A percentile compares a stretch with the other conserved stretches of the same genome.
Conservation (phyloP, 2,329 filamentous ascomycete genomes). For the Cladophialophora yegresii region DNA sequence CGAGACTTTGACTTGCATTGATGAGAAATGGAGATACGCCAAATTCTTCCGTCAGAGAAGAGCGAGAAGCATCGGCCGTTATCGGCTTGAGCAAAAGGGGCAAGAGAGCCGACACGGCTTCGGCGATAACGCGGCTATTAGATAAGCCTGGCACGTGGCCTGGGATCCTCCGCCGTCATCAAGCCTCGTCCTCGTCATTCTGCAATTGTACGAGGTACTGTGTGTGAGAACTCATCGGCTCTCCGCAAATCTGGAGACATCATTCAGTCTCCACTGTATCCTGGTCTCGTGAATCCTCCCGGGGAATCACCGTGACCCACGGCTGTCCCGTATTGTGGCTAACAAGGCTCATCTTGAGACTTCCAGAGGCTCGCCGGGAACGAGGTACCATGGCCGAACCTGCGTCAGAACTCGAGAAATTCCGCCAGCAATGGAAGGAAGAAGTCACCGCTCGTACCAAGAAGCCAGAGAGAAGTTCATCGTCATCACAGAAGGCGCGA, state of each 20-base stretch:
- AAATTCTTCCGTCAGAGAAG: constrained; percentile 8
- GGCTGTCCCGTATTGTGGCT: background rate
- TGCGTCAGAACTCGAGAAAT: constrained; percentile 66
- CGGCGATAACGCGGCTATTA: constrained; percentile 22
- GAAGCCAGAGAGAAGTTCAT: constrained; percentile 22
- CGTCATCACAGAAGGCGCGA: constrained; percentile 18
- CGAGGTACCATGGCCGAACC: constrained; percentile 25
- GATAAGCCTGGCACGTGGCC: no score
- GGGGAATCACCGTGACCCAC: background rate
- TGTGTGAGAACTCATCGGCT: background rate
- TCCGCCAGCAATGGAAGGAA: constrained; percentile 81
- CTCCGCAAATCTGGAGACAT: background rate
- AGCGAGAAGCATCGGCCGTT: constrained; percentile 12
- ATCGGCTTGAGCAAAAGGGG: constrained; percentile 11
- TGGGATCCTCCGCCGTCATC: background rate
- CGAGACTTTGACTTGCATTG: constrained; percentile 11
- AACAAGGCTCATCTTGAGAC: background rate
- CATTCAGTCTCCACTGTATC: background rate
- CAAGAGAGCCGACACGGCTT: constrained; percentile 5
- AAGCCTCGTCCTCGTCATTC: background rate
- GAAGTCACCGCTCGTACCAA: constrained; percentile 63
- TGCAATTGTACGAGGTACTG: background rate
- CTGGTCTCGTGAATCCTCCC: background rate
- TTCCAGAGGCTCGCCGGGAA: background rate
- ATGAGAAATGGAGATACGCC: constrained; percentile 22